Evolutionary conservation across 768 basidiomycete genomes (phyloP).

Genomic region (Kwoniella botswanensis): DNA sequence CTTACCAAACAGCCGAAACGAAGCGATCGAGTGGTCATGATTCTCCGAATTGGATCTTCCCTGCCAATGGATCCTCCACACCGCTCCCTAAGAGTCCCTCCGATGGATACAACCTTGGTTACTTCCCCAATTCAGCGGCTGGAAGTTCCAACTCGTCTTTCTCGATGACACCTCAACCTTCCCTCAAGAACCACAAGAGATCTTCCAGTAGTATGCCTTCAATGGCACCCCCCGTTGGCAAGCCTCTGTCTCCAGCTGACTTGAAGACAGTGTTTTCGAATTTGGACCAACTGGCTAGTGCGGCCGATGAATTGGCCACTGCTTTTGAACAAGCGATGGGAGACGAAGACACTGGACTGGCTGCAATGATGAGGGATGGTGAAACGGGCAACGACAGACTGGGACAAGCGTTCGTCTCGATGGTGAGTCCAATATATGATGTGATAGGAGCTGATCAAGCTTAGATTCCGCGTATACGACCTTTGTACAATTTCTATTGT

Average conservation of each 20-base stretch:
- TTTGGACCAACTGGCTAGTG: constrained; percentile 53
- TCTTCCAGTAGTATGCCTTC: constrained; percentile 5
- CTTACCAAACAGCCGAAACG: constrained; percentile 45
- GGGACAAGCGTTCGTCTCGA: constrained; percentile 52
- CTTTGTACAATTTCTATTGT: constrained; percentile 56
- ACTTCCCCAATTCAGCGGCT: constrained; percentile 4
- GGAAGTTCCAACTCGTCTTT: constrained; percentile 17
- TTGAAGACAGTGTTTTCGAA: constrained; percentile 57
- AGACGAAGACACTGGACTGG: constrained; percentile 40
- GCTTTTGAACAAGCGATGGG: constrained; percentile 52
- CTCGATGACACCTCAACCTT: constrained; percentile 30
- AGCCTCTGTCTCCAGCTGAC: constrained; percentile 49
- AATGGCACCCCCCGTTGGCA: constrained; percentile 33
- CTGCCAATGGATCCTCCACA: constrained; percentile 7
- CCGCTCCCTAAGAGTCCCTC: constrained; percentile 31
- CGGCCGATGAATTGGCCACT: constrained; percentile 54
- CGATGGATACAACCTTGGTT: constrained; percentile 13
- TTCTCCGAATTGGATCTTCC: constrained; percentile 1
- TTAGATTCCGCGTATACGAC: constrained; percentile 53
- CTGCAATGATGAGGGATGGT: constrained; percentile 26
- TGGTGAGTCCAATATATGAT: constrained; percentile 36
- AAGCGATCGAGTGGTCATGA: constrained; percentile 35
- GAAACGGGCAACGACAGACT: constrained; percentile 46
- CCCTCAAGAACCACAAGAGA: constrained; percentile 11
- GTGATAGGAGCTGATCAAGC: not conserved